phyloP scores from a whole-genome alignment of 768 basidiomycete genomes.

The Pulveroboletus sp. region DNA sequence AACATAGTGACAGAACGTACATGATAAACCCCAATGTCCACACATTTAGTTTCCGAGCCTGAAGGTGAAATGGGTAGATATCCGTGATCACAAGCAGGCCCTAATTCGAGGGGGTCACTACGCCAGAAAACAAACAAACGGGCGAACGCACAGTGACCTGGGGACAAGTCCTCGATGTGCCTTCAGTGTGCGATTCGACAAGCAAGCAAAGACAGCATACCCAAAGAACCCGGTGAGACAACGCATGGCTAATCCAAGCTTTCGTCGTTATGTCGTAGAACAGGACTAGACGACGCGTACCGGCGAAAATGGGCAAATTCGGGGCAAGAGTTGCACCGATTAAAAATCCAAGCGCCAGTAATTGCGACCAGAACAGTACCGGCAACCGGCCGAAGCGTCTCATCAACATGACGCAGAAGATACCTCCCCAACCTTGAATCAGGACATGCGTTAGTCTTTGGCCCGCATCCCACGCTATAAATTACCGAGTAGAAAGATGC shows the following conservation, averaged over 20 bases:
- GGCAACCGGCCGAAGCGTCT: conserved; percentile 30
- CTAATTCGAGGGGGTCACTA: conserved; percentile 14
- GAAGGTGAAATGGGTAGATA: conserved; percentile 53
- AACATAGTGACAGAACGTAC: conserved; percentile 44
- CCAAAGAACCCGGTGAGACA: conserved; percentile 33
- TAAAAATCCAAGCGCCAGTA: conserved; percentile 45
- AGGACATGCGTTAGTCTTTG: neutral
- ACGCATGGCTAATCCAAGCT: conserved; percentile 25
- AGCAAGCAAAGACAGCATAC: conserved; percentile 10
- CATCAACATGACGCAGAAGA: conserved; percentile 30
- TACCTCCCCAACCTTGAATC: conserved; percentile 27
- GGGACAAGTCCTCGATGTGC: conserved; percentile 41
- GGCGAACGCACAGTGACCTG: conserved; percentile 41
- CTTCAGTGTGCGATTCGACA: neutral
- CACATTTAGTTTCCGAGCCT: conserved; percentile 48
- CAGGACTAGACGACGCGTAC: conserved; percentile 17
- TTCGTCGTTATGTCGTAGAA: neutral
- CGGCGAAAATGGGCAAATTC: conserved; percentile 45
- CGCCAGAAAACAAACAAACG: neutral
- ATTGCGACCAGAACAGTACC: conserved; percentile 32
- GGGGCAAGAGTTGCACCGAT: conserved; percentile 53
- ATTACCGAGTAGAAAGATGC: conserved; percentile 45
- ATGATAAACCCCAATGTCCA: conserved; percentile 54
- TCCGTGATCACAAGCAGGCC: conserved; percentile 48
- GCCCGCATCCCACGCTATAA: neutral